A percentile compares a stretch with the other conserved stretches of the same genome.
phyloP scores from a whole-genome alignment of 441 rosid genomes.

The Jatropha multifida region DNA sequence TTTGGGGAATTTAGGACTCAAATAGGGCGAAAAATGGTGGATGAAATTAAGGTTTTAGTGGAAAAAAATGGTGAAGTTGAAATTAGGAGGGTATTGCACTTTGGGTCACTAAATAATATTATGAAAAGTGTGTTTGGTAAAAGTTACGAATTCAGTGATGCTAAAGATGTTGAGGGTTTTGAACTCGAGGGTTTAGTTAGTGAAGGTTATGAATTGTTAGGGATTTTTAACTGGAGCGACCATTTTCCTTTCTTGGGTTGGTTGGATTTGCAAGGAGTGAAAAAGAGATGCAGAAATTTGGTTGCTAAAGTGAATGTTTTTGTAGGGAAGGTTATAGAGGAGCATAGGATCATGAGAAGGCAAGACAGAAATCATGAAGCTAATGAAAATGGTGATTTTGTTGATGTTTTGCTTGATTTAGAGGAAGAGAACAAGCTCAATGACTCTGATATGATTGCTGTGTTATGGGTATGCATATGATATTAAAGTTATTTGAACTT shows the following conservation, averaged over 20 bases:
- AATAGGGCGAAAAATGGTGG: conserved; percentile 51
- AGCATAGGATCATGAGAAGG: conserved; percentile 39
- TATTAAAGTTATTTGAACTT: neutral
- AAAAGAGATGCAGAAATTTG: conserved; percentile 54
- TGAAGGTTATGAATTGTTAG: conserved; percentile 70
- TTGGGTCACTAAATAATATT: conserved; percentile 66
- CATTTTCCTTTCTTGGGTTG: conserved; percentile 64
- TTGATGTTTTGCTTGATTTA: conserved; percentile 68
- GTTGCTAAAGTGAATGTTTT: conserved; percentile 50
- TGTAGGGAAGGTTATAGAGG: conserved; percentile 54
- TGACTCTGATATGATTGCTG: conserved; percentile 77
- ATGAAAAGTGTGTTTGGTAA: conserved; percentile 71
- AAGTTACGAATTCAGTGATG: conserved; percentile 43
- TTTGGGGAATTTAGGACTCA: conserved; percentile 42
- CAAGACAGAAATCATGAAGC: conserved; percentile 1
- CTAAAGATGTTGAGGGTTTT: conserved; percentile 15
- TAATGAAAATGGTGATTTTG: conserved; percentile 47
- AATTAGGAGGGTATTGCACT: conserved; percentile 56
- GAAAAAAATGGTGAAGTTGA: conserved; percentile 34
- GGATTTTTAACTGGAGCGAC: conserved; percentile 79
- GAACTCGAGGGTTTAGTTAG: conserved; percentile 66
- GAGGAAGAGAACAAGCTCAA: conserved; percentile 49
- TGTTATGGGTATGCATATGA: conserved; percentile 56
- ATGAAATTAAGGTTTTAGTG: conserved; percentile 39
- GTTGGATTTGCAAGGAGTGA: conserved; percentile 73